Conservation (phyloP, 306 rosid species). For the Quercus wislizeni region DNA sequence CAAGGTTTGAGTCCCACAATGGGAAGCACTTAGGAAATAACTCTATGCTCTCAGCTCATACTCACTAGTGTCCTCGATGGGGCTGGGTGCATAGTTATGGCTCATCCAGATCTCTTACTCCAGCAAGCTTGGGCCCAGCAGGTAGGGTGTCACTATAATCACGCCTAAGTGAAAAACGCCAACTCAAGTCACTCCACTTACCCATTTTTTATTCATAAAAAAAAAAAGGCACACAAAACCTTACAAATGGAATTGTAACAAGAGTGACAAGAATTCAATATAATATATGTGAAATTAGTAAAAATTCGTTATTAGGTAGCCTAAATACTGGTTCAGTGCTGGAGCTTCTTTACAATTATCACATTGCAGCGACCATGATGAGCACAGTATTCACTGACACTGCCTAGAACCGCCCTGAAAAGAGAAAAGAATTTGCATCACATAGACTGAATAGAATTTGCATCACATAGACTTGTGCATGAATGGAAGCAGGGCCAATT, state of each 20-base stretch:
- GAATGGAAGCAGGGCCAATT: too few species aligned
- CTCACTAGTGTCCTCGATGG: too few species aligned
- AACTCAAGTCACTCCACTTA: too few species aligned
- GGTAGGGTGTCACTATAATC: too few species aligned
- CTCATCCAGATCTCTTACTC: too few species aligned
- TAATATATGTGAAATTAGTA: background rate
- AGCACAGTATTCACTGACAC: slow-evolving; percentile 35
- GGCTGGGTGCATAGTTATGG: too few species aligned
- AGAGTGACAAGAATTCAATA: background rate
- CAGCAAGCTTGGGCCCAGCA: fast-evolving
- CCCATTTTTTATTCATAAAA: background rate
- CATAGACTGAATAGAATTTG: background rate
- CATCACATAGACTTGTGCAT: too few species aligned
- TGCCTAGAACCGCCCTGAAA: slow-evolving; percentile 32
- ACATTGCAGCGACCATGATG: slow-evolving; percentile 34
- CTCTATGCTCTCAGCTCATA: too few species aligned
- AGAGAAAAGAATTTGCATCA: background rate
- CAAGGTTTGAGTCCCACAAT: too few species aligned
- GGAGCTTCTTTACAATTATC: slow-evolving; percentile 27
- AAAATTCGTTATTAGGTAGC: background rate
- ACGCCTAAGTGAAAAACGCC: too few species aligned
- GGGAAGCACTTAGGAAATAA: too few species aligned
- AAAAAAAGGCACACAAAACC: background rate
- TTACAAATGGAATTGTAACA: background rate
- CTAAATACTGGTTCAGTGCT: background rate